Percentiles rank a stretch among this genome's conserved stretches.
Evolutionary conservation across 164 flowering plant species (phyloP).

Genomic region (Umbellularia californica): DNA sequence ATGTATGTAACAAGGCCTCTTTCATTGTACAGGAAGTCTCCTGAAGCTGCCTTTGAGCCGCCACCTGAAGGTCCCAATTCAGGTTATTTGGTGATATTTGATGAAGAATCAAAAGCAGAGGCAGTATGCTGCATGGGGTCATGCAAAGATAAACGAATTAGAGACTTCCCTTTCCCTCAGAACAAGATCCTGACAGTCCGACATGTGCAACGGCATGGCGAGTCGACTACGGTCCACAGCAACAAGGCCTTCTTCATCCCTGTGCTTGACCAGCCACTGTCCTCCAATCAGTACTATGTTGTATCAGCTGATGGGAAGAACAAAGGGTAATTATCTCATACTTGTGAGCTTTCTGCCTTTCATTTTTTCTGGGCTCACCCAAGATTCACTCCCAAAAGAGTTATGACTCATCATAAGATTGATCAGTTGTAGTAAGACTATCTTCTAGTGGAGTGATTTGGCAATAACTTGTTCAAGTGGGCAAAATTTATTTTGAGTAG

Average conservation of each 20-base stretch:
- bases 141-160: slow-evolving; percentile 18
- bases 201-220: neutral
- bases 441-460: no score
- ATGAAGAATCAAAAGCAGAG: slow-evolving; percentile 26
- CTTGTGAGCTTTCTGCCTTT: neutral
- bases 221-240: neutral
- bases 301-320: slow-evolving; percentile 34
- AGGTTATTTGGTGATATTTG: slow-evolving; percentile 30
- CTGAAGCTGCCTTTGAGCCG: neutral
- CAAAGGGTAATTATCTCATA: slow-evolving; percentile 36
- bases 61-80: slow-evolving; percentile 40
- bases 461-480: no score
- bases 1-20: slow-evolving; percentile 51
- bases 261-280: slow-evolving; percentile 48
- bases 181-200: slow-evolving; percentile 25
- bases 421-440: no score
- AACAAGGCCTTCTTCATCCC: slow-evolving; percentile 40
- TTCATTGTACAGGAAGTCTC: slow-evolving; percentile 27
- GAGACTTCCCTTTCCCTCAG: slow-evolving; percentile 40
- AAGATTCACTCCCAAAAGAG: no score
- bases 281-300: slow-evolving; percentile 52
- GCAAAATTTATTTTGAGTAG: no score
- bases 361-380: no score
- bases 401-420: no score
- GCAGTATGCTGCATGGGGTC: slow-evolving; percentile 25